A percentile compares a stretch with the other conserved stretches of the same genome.
Conservation (phyloP, 306 rosid genomes). For the Senna siamea region DNA sequence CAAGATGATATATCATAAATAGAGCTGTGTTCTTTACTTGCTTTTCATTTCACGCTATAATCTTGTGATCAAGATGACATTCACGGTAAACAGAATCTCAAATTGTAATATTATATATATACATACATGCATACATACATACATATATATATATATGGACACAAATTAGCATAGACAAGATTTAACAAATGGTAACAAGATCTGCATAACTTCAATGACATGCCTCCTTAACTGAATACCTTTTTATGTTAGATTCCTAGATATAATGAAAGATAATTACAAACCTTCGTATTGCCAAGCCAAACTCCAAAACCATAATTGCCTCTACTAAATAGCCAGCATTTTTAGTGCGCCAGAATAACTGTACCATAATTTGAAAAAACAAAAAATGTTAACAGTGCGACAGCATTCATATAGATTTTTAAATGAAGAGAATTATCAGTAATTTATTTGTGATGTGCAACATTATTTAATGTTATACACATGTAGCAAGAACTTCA, state of each 20-base stretch:
- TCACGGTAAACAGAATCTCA: constrained; percentile 1
- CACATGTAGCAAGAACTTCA: neutral
- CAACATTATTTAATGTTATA: neutral
- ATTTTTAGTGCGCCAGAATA: constrained; percentile 82
- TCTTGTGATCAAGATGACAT: constrained; percentile 6
- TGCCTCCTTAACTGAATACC: constrained; percentile 17
- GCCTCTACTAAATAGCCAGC: constrained; percentile 86
- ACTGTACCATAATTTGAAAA: constrained; percentile 49
- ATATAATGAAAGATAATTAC: constrained; percentile 37
- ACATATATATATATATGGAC: no score
- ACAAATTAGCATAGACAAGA: no score
- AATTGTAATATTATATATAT: neutral
- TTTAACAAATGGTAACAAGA: neutral
- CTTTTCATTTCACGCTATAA: neutral
- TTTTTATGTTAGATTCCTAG: constrained; percentile 22
- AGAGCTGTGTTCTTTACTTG: neutral
- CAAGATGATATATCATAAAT: constrained; percentile 16
- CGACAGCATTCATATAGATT: constrained; percentile 21
- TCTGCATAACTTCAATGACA: constrained; percentile 17
- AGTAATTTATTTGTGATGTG: neutral
- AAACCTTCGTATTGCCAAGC: constrained; percentile 84
- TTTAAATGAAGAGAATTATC: constrained; percentile 15
- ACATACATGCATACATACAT: no score
- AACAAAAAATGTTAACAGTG: constrained; percentile 16
- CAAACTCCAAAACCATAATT: constrained; percentile 89